Conservation (phyloP, 345 rosid genomes). For the Syzygium aqueum region DNA sequence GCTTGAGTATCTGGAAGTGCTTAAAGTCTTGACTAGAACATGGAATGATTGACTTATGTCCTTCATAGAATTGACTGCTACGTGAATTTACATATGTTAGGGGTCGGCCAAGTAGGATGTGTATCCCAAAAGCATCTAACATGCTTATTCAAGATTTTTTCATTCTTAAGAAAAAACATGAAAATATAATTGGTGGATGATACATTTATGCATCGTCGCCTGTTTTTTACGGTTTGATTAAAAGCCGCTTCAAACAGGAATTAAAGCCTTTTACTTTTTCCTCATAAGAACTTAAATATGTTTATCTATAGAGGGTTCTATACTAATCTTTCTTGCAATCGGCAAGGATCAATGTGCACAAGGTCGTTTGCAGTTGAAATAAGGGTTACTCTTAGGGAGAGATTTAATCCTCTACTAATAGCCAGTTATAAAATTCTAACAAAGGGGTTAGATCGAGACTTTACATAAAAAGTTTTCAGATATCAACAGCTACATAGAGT, state of each 20-base stretch:
- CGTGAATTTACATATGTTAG: background rate
- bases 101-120: background rate
- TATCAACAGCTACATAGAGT: fast-evolving
- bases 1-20: background rate
- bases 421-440: background rate
- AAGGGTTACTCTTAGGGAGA: background rate
- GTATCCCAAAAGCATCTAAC: background rate
- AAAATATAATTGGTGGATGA: background rate
- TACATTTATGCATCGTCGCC: background rate
- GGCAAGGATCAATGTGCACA: background rate
- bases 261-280: background rate
- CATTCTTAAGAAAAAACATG: background rate
- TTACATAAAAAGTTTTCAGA: background rate
- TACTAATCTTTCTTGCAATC: background rate
- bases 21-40: background rate
- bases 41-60: background rate
- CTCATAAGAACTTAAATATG: background rate
- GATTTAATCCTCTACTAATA: background rate
- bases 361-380: background rate
- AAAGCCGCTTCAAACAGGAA: background rate
- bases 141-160: background rate
- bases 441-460: background rate
- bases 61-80: background rate
- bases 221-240: background rate
- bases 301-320: background rate